Conservation (phyloP, 495 filamentous ascomycete genomes). For the Xeromyces bisporus region DNA sequence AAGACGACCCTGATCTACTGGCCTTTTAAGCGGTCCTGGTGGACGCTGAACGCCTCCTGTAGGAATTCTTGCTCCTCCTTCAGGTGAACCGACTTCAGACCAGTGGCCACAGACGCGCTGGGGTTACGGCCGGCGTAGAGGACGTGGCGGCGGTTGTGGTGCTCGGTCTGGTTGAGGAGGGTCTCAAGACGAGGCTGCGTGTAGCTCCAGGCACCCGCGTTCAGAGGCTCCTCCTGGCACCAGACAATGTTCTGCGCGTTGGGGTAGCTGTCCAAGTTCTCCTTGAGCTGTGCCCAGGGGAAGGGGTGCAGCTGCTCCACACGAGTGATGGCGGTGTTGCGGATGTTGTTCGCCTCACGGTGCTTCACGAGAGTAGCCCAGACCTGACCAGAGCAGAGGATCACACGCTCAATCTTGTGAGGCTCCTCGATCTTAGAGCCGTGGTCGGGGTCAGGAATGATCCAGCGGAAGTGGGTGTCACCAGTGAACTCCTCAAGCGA, state of each 20-base stretch:
- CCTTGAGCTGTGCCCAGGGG: constrained; percentile 90
- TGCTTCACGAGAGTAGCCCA: constrained; percentile 82
- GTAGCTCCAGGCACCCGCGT: constrained; percentile 90
- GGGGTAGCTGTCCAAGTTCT: constrained; percentile 89
- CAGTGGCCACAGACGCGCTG: constrained; percentile 82
- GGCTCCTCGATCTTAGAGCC: constrained; percentile 51
- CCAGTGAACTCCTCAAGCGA: constrained; percentile 75
- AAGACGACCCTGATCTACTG: no score
- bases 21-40: constrained; percentile 41
- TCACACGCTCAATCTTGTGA: constrained; percentile 82
- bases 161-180: constrained; percentile 71
- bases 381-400: constrained; percentile 90
- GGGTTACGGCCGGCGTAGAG: constrained; percentile 90
- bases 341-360: constrained; percentile 66
- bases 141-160: constrained; percentile 86
- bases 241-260: constrained; percentile 95
- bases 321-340: constrained; percentile 81
- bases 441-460: constrained; percentile 80
- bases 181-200: constrained; percentile 93
- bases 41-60: constrained; percentile 51
- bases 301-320: constrained; percentile 97
- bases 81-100: constrained; percentile 68
- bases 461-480: constrained; percentile 88
- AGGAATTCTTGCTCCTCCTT: constrained; percentile 91
- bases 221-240: constrained; percentile 93